These are phyloP conservation scores for Halophytophthora batemanensis DNA, from an alignment of 352 stramenopile species.

Conservation along the genomic window DNA sequence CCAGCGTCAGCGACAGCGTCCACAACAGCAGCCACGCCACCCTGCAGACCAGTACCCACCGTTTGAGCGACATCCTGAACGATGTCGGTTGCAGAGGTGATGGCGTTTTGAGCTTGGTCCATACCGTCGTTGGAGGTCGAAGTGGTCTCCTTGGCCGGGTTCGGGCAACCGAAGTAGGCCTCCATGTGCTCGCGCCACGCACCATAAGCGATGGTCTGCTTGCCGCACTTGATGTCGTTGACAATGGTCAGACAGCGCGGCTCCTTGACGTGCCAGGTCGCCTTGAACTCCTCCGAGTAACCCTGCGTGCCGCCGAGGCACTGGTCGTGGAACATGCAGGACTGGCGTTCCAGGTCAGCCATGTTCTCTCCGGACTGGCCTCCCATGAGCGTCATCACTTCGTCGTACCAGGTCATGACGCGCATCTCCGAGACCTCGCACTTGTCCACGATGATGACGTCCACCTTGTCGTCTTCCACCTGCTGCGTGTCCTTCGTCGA, in stretches of 20 bases:
- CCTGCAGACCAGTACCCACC: no score
- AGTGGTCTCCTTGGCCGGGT: constrained; percentile 7
- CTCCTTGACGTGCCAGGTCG: constrained; percentile 22
- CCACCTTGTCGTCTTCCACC: constrained; percentile 15
- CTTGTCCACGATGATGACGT: constrained; percentile 27
- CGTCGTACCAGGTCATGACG: constrained; percentile 32
- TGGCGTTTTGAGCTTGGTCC: constrained; percentile 3
- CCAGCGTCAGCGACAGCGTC: not conserved
- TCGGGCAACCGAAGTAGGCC: constrained; percentile 31
- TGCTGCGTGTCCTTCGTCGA: not conserved
- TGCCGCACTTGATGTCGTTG: constrained; percentile 24
- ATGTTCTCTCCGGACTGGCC: constrained; percentile 24
- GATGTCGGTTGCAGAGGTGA: not conserved
- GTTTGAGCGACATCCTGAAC: no score
- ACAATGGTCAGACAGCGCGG: constrained; percentile 35
- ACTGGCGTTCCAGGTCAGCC: constrained; percentile 42
- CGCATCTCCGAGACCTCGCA: constrained; percentile 20
- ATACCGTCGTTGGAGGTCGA: constrained; percentile 1
- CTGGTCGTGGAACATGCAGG: constrained; percentile 39
- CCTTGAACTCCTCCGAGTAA: constrained; percentile 43
- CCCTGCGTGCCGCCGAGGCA: constrained; percentile 33
- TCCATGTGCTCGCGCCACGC: constrained; percentile 33
- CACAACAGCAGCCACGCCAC: not conserved
- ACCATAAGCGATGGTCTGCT: constrained; percentile 19
- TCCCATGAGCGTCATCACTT: constrained; percentile 22